Percentiles rank a stretch among this genome's conserved stretches.
Conservation (phyloP, 2,329 filamentous ascomycete species). For the Aplosporella prunicola region DNA sequence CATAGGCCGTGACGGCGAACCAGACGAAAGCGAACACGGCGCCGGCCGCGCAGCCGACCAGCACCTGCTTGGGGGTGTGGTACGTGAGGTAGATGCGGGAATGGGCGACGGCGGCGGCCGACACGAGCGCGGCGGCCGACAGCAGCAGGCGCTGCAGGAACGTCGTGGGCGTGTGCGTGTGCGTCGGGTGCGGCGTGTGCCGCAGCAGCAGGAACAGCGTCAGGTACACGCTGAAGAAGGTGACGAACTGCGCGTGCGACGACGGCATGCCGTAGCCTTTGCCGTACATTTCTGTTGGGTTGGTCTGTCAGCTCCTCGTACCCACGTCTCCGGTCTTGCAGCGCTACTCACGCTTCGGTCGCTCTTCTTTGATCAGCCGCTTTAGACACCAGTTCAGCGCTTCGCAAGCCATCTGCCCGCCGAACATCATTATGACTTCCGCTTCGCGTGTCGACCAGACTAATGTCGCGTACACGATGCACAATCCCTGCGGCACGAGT, state of each 20-base stretch:
- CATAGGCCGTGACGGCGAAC: constrained; percentile 62
- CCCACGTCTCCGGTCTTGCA: neutral
- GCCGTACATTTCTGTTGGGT: constrained; percentile 54
- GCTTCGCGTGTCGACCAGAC: constrained; percentile 85
- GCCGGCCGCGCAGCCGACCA: constrained; percentile 68
- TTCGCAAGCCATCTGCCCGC: constrained; percentile 85
- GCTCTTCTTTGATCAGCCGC: constrained; percentile 82
- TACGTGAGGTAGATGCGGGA: constrained; percentile 89
- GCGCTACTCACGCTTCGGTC: constrained; percentile 63
- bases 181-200: constrained; percentile 45
- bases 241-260: constrained; percentile 90
- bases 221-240: constrained; percentile 81
- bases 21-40: constrained; percentile 61
- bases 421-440: constrained; percentile 83
- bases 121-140: constrained; percentile 30
- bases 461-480: constrained; percentile 80
- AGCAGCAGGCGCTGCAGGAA: constrained; percentile 51
- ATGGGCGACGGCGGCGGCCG: constrained; percentile 51
- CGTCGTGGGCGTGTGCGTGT: constrained; percentile 47
- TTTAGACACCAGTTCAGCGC: constrained; percentile 84
- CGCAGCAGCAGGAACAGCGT: constrained; percentile 75
- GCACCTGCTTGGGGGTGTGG: constrained; percentile 78
- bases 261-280: constrained; percentile 98
- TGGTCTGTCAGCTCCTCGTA: neutral
- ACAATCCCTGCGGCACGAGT: constrained; percentile 83